phyloP scores from a whole-genome alignment of 345 rosid species.

The Eucalyptus coolabah region DNA sequence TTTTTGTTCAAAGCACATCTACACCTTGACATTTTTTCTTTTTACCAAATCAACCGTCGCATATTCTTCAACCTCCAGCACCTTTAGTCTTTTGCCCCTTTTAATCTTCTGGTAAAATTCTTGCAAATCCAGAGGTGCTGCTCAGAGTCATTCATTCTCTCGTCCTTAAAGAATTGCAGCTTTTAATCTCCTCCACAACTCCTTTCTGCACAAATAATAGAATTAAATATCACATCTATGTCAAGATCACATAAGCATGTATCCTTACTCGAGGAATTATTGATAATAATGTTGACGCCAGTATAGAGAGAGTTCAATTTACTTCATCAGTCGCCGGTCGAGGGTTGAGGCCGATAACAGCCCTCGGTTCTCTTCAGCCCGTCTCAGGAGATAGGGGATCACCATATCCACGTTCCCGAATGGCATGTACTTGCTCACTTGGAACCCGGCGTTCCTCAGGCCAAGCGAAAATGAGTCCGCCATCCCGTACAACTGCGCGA shows the following conservation, averaged over 20 bases:
- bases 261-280: background rate
- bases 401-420: conserved; percentile 65
- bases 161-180: conserved; percentile 13
- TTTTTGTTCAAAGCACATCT: background rate
- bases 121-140: background rate
- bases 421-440: conserved; percentile 84
- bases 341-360: conserved; percentile 45
- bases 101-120: background rate
- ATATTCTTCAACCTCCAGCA: background rate
- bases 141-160: background rate
- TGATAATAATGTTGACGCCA: background rate
- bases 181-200: conserved; percentile 47
- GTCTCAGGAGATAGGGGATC: conserved; percentile 72
- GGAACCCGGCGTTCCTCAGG: conserved; percentile 72
- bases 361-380: conserved; percentile 94
- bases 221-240: background rate
- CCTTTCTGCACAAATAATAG: conserved; percentile 33
- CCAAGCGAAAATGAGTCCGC: conserved; percentile 72
- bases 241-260: background rate
- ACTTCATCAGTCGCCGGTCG: conserved; percentile 72
- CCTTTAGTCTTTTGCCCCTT: background rate
- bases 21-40: background rate
- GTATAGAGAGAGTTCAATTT: background rate
- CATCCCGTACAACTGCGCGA: conserved; percentile 93
- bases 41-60: background rate